A percentile compares a stretch with the other conserved stretches of the same genome.
Conservation (phyloP, 2,329 filamentous ascomycete species). For the Penicillium sp. region DNA sequence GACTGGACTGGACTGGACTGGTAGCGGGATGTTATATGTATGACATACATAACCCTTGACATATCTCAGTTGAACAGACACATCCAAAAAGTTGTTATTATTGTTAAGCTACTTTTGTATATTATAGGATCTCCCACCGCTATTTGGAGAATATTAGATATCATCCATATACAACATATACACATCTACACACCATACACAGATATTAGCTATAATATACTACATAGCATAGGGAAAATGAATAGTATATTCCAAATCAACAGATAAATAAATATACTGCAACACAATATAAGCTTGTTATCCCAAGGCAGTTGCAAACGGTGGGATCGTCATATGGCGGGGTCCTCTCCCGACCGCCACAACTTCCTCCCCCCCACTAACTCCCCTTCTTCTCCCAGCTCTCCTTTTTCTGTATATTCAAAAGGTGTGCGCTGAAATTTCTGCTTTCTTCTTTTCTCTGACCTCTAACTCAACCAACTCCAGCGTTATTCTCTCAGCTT, state of each 20-base stretch:
- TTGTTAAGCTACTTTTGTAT: not conserved
- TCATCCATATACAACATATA: not conserved
- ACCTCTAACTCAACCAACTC: not conserved
- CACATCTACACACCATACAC: not conserved
- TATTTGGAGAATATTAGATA: not conserved
- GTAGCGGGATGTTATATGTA: slow-evolving; percentile 3
- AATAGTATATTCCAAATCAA: not conserved
- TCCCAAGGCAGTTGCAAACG: slow-evolving; percentile 3
- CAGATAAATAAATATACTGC: not conserved
- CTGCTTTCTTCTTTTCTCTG: slow-evolving; percentile 1
- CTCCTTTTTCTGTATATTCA: slow-evolving; percentile 15
- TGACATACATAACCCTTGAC: slow-evolving; percentile 3
- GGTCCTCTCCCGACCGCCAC: slow-evolving; percentile 16
- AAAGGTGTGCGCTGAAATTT: slow-evolving; percentile 4
- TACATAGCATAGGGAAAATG: not conserved
- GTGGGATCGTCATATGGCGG: slow-evolving; percentile 16
- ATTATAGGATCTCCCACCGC: not conserved
- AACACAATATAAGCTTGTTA: not conserved
- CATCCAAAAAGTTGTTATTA: not conserved
- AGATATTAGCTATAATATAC: not conserved
- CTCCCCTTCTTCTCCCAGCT: slow-evolving; percentile 7
- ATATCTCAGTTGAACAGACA: not conserved
- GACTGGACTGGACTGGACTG: not conserved
- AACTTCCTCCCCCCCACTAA: slow-evolving; percentile 6
- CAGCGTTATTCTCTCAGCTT: slow-evolving; percentile 8